These are phyloP conservation scores for Fusarium sp. DNA, from an alignment of 2,329 filamentous ascomycete species.

Conservation along the genomic window DNA sequence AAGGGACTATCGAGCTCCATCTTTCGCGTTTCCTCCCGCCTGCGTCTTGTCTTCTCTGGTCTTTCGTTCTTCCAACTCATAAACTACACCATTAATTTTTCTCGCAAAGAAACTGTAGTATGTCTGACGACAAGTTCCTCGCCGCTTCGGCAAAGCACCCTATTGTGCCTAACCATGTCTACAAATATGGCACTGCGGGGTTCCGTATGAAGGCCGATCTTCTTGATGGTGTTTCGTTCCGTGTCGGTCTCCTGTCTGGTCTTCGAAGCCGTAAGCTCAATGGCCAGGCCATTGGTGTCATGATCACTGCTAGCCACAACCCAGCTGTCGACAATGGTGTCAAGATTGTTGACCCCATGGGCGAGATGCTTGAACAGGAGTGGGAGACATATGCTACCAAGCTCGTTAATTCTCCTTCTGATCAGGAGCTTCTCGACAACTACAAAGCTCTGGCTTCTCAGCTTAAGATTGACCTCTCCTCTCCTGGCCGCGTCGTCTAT, in stretches of 20 bases:
- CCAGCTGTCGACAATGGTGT: conserved; percentile 89
- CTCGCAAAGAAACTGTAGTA: conserved; percentile 41
- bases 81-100: background rate
- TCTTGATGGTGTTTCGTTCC: conserved; percentile 90
- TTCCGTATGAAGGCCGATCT: conserved; percentile 78
- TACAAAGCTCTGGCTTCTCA: conserved; percentile 79
- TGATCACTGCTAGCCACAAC: conserved; percentile 96
- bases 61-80: conserved; percentile 10
- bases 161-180: conserved; percentile 62
- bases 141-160: conserved; percentile 69
- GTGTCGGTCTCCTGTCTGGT: conserved; percentile 87
- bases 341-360: conserved; percentile 96
- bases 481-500: conserved; percentile 82
- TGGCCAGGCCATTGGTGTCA: conserved; percentile 92
- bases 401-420: conserved; percentile 83
- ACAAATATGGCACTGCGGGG: conserved; percentile 73
- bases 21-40: conserved; percentile 29
- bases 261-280: conserved; percentile 89
- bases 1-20: conserved; percentile 32
- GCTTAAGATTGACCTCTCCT: conserved; percentile 76
- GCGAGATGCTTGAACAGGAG: conserved; percentile 95
- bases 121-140: conserved; percentile 63
- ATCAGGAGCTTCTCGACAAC: conserved; percentile 76
- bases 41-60: conserved; percentile 5
- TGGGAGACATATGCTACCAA: conserved; percentile 92